phyloP scores from a whole-genome alignment of 257 asterid species.

The Nicotiana attenuata region DNA sequence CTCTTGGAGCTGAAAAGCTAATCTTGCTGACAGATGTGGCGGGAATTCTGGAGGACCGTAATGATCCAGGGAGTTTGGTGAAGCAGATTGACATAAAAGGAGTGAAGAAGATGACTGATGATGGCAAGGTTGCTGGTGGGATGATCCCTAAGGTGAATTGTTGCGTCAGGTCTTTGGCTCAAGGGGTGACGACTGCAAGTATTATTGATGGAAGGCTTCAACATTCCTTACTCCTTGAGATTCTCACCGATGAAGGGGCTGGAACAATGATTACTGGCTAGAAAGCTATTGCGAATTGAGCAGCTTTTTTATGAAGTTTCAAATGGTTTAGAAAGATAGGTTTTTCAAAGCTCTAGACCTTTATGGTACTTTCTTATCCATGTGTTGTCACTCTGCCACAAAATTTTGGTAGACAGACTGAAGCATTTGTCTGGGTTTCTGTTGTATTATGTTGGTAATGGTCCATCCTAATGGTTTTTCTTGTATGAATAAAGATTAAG shows the following conservation, averaged over 20 bases:
- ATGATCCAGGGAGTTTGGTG: constrained; percentile 61
- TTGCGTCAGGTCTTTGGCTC: constrained; percentile 71
- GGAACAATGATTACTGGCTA: constrained; percentile 83
- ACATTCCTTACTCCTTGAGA: constrained; percentile 75
- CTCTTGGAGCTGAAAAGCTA: constrained; percentile 71
- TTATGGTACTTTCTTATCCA: background rate
- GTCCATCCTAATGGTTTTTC: background rate
- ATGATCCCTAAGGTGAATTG: constrained; percentile 83
- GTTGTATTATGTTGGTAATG: constrained; percentile 8
- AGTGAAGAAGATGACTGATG: constrained; percentile 64
- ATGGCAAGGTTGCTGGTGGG: constrained; percentile 67
- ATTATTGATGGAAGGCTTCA: constrained; percentile 73
- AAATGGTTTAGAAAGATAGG: background rate
- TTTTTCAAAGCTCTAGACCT: background rate
- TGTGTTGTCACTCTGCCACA: background rate
- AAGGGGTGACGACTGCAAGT: constrained; percentile 74
- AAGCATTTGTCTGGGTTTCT: background rate
- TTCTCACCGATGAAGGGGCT: constrained; percentile 71
- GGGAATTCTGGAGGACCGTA: constrained; percentile 53
- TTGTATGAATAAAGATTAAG: background rate
- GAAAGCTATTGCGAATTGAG: background rate
- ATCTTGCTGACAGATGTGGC: constrained; percentile 67
- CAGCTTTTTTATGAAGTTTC: background rate
- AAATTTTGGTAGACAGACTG: constrained; percentile 1
- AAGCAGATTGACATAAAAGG: constrained; percentile 68